Conservation (phyloP, 148 eudicot genomes). For the Amaranthus palmeri region DNA sequence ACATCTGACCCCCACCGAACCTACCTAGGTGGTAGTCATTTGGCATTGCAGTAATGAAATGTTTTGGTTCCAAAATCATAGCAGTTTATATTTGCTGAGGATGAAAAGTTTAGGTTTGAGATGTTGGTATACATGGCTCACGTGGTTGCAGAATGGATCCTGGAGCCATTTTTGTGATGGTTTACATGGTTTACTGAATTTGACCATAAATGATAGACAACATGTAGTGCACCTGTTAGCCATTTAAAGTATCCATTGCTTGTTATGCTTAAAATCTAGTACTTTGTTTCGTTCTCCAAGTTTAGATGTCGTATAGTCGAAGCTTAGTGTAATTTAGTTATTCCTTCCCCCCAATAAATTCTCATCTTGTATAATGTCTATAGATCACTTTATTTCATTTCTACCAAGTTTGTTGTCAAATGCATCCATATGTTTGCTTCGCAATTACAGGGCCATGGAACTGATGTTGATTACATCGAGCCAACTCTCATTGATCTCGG, state of each 20-base stretch:
- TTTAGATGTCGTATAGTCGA: neutral
- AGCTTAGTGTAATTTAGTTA: neutral
- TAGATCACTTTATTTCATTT: neutral
- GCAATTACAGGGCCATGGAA: slow-evolving; percentile 64
- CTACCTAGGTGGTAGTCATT: no score
- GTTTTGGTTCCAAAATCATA: neutral
- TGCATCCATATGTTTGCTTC: neutral
- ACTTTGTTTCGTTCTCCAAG: neutral
- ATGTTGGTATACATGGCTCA: neutral
- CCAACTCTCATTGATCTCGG: slow-evolving; percentile 56
- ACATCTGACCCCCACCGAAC: no score
- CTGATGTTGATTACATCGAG: slow-evolving; percentile 71
- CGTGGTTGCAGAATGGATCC: neutral
- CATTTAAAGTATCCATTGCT: neutral
- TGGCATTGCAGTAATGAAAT: no score
- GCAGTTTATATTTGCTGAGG: neutral
- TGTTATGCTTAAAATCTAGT: neutral
- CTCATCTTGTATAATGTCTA: neutral
- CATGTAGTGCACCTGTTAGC: neutral
- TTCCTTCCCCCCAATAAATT: neutral
- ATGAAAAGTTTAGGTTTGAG: neutral
- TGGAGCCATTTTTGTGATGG: neutral
- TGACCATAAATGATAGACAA: neutral
- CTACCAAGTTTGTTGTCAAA: neutral
- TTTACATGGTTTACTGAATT: neutral